These are phyloP conservation scores for Pseudovirgaria hyperparasitica DNA, from an alignment of 2,329 filamentous ascomycete genomes.

Conservation along the genomic window DNA sequence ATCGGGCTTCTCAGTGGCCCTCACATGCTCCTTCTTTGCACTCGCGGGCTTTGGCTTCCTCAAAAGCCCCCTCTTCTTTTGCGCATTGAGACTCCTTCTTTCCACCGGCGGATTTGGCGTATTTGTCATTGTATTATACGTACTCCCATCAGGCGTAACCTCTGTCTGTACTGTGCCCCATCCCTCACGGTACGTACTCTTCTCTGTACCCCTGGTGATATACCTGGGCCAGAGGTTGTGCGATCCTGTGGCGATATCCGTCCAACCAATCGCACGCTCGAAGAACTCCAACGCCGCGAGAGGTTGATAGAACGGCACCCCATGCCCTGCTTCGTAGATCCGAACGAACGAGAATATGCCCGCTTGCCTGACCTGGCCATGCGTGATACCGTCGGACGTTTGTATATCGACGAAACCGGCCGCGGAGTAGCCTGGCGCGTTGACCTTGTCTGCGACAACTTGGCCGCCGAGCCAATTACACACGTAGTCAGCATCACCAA, in stretches of 20 bases:
- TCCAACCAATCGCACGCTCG: slow-evolving; percentile 33
- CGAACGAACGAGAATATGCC: slow-evolving; percentile 38
- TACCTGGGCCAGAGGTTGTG: too few species aligned
- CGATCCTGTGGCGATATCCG: slow-evolving; percentile 38
- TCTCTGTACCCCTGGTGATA: slow-evolving; percentile 20
- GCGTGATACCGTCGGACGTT: slow-evolving; percentile 32
- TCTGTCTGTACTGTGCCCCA: slow-evolving; percentile 34
- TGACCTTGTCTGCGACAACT: slow-evolving; percentile 27
- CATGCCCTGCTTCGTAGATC: slow-evolving; percentile 37
- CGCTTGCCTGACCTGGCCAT: slow-evolving; percentile 41
- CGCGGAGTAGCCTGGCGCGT: slow-evolving; percentile 25
- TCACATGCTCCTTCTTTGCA: too few species aligned
- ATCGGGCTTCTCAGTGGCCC: too few species aligned
- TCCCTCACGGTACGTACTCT: slow-evolving; percentile 29
- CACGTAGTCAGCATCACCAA: slow-evolving; percentile 37
- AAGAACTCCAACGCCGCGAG: slow-evolving; percentile 37
- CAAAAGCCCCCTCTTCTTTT: too few species aligned
- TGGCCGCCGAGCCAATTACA: slow-evolving; percentile 36
- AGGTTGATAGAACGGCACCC: slow-evolving; percentile 44
- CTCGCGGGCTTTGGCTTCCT: too few species aligned
- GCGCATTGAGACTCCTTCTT: too few species aligned
- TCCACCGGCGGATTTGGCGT: slow-evolving; percentile 23
- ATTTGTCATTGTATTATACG: slow-evolving; percentile 34
- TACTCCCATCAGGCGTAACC: slow-evolving; percentile 29
- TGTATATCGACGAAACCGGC: slow-evolving; percentile 37